Evolutionary conservation across 1,284 basidiomycete genomes (phyloP), one percentile per base, ranked within the genome.

Genomic region (Ceratobasidium theobromae): DNA sequence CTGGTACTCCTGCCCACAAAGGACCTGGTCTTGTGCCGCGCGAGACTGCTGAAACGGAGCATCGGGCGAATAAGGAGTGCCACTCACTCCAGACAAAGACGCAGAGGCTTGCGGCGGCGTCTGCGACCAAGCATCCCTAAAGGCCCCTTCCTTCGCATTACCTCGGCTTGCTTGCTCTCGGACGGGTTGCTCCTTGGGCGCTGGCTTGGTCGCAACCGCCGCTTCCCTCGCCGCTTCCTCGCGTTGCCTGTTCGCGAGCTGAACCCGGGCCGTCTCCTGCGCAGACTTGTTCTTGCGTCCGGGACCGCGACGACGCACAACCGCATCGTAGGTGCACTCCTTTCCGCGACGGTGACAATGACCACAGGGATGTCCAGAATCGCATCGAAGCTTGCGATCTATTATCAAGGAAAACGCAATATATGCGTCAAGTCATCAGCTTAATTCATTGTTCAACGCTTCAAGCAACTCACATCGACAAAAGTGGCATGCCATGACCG

Each of bases 351-450:
- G 55, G 1, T 32, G 40, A 48, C 67, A 68, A 33, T 66, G 62
- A 6, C 35, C 33, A 30, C 67, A 68, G 16, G 67, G 67, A 8
- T 65, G 48, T 4, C 48, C 53, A 14, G 62, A 62, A 35, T 68
- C 64, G 35, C 67, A 68, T 9, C 65, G 53, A 25, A 68, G 64
- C 54, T 68, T 68, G 28, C 67, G 62, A 54, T 40, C 67, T 68
- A 41, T 21, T 25, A 23, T 51, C 25, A 12, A 21, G 30, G 23
- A 64, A 33, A 11, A n/a, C 12, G 14, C 16, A 41, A 21, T 32
- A 23, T 48, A 48, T 48, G 40, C 40, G 40, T n/a, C n/a, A n/a
- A n/a, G n/a, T n/a, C n/a, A n/a, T n/a, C n/a, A n/a, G n/a, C n/a
- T n/a, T n/a, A n/a, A n/a, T n/a, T n/a, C n/a, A n/a, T n/a, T n/a